Base-by-base conservation (phyloP, 768 basidiomycete species). In the Mycena haematopus region DNA sequence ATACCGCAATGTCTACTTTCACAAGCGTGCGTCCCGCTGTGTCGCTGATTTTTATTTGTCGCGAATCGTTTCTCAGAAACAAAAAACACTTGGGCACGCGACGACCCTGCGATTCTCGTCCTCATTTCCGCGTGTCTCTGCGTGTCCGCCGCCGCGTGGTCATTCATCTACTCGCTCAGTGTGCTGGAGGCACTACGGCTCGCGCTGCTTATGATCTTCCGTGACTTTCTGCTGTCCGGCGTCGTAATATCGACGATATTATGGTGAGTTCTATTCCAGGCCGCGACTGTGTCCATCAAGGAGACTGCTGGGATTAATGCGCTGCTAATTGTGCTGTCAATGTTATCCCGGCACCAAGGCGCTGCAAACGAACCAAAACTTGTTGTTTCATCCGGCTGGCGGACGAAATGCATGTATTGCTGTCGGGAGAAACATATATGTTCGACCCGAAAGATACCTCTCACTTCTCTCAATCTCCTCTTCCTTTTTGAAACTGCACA, bases 1-100 rank as follows among this genome's bases (percentile, higher is more conserved):
- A 90, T 95, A 97, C 76, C 89, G 95, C 52, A 96, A 98, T 76
- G 96, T 97, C 8, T 99, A 98, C 74, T 97, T 96, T 72, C 96
- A 97, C 78, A 96, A 96, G 77, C 93, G 96, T 96, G 72, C 71
- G 89, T 76, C 24, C 27, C 52, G 33, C 36, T 15, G 24, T 5
- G 17, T 7, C 0, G 1, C 11, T 19, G 3, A 9, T n/a, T 8
- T 6, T 44, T 14, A 17, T 1, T 40, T 0, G 21, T 46, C 13
- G 19, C n/a, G 24, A 44, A 29, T 52, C 42, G 45, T 46, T 11
- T 40, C 33, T 44, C 17, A 92, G 95, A 98, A 81, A 98, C 96
- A 21, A 98, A 97, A 82, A 97, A 99, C 74, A 94, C 92, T 17
- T 98, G 96, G 96, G 95, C 96, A 21, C 82, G 96, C 74, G 96